Evolutionary conservation across 2,329 filamentous ascomycete species (phyloP).

Genomic region (Penicillium sp.): DNA sequence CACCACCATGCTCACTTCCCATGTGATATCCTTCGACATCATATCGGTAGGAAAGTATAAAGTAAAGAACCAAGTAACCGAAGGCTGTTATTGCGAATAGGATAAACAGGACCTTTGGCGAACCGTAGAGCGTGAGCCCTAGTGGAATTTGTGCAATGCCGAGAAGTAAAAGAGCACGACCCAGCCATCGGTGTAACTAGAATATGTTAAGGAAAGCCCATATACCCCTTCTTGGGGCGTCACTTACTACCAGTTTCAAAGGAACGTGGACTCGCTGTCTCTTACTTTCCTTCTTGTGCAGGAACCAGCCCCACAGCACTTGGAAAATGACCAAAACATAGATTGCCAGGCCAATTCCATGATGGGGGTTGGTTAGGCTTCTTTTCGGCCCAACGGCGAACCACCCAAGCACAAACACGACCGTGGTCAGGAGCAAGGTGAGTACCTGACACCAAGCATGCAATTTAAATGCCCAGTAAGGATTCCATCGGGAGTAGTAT

Average conservation of each 20-base stretch:
- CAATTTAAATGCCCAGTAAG: conserved; percentile 56
- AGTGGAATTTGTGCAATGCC: conserved; percentile 85
- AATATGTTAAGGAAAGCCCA: conserved; percentile 42
- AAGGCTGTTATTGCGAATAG: conserved; percentile 78
- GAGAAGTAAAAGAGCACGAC: conserved; percentile 72
- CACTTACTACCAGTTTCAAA: conserved; percentile 56
- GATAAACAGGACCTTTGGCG: conserved; percentile 80
- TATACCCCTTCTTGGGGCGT: neutral
- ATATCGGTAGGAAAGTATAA: conserved; percentile 73
- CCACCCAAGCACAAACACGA: conserved; percentile 61
- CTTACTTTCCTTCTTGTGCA: conserved; percentile 55
- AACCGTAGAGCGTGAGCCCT: conserved; percentile 88
- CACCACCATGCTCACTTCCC: conserved; percentile 57
- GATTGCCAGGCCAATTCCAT: conserved; percentile 64
- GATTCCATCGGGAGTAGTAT: conserved; percentile 58
- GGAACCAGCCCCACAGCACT: conserved; percentile 57
- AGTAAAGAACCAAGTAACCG: conserved; percentile 71
- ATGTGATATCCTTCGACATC: conserved; percentile 50
- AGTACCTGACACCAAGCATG: conserved; percentile 65
- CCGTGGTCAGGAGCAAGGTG: conserved; percentile 60
- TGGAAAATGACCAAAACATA: conserved; percentile 62
- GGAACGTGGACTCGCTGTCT: conserved; percentile 56
- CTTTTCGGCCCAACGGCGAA: conserved; percentile 62
- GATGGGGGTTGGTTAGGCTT: conserved; percentile 65
- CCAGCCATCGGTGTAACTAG: conserved; percentile 85